Evolutionary conservation across 352 stramenopile species (phyloP), one percentile per base, ranked within the genome.

Genomic region (Pseudoperonospora humuli): DNA sequence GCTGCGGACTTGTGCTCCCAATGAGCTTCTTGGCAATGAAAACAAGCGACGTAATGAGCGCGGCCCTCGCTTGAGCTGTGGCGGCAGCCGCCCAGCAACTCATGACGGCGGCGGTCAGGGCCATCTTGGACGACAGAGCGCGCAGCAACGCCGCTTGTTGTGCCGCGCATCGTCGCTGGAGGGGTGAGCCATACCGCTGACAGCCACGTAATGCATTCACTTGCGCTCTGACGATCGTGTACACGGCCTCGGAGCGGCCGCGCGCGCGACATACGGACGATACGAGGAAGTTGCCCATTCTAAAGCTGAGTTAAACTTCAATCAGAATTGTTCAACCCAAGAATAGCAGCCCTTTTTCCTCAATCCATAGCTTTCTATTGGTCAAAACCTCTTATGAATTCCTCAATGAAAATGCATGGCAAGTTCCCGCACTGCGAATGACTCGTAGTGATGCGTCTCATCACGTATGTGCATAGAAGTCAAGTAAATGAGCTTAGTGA

Each of bases 11-110:
- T 33, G 47, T 20, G 10, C 35, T 36, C 5, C 44, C 39, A 7
- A 67, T 21, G 26, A 64, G 48, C 54, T 67, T 60, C 49, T 64
- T 60, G 33, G 58, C 58, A 23, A 64, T 50, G 14, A 60, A 64
- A 20, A 67, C 48, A 32, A 67, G 39, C 2, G 45, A 61, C 11
- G 48, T 32, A 36, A 64, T 54, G 43, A 67, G 41, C 8, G 49
- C 44, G n/a, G 48, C 49, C 14, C 27, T 54, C n/a, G 58, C 58
- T 13, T 38, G 41, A 11, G n/a, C 32, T 1, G 41, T 59, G 21
- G 57, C 53, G 7, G 57, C 57, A 4, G 38, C 39, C 2, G 34
- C 39, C 53, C 57, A 63, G 39, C 53, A 59, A 18, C 49, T 46
- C 34, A 47, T 54, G 11, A 60, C 44, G 1, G 53, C 53, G 31